phyloP scores from a whole-genome alignment of 2,329 filamentous ascomycete species.

The Cadophora malorum region DNA sequence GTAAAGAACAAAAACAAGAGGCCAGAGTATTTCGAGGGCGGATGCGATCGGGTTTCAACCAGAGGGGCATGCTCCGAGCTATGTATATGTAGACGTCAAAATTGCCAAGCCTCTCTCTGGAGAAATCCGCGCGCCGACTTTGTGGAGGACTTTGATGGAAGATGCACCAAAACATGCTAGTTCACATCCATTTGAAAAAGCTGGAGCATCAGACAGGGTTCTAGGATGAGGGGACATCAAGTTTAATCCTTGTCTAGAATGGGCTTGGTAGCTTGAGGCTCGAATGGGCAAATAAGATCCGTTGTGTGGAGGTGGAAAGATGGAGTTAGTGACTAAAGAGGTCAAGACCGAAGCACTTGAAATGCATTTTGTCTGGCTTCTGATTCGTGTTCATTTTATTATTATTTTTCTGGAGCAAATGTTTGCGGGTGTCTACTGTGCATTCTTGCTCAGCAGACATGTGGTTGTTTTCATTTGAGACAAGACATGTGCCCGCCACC shows the following conservation, averaged over 20 bases:
- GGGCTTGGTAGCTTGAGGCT: not conserved
- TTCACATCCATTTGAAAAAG: not conserved
- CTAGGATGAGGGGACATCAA: not conserved
- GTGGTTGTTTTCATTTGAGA: not conserved
- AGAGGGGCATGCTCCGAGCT: not conserved
- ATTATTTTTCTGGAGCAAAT: not conserved
- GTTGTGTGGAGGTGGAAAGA: not conserved
- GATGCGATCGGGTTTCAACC: not conserved
- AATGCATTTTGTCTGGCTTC: slow-evolving; percentile 3
- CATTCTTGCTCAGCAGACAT: slow-evolving; percentile 12
- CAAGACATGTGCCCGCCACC: slow-evolving; percentile 1
- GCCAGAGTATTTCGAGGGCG: not conserved
- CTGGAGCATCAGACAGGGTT: slow-evolving; percentile 2
- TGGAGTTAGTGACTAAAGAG: not conserved
- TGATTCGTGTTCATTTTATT: slow-evolving; percentile 3
- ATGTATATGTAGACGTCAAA: slow-evolving; percentile 13
- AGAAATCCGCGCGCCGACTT: not conserved
- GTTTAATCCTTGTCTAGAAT: not conserved
- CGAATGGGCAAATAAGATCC: slow-evolving; percentile 13
- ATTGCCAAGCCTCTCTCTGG: not conserved
- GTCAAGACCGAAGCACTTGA: slow-evolving; percentile 1
- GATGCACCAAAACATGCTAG: not conserved
- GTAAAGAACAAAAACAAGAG: not conserved
- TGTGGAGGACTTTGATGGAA: not conserved
- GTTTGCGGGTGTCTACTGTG: not conserved